Evolutionary conservation across 257 asterid species (phyloP).

Genomic region (Dorcoceras hygrometricum): DNA sequence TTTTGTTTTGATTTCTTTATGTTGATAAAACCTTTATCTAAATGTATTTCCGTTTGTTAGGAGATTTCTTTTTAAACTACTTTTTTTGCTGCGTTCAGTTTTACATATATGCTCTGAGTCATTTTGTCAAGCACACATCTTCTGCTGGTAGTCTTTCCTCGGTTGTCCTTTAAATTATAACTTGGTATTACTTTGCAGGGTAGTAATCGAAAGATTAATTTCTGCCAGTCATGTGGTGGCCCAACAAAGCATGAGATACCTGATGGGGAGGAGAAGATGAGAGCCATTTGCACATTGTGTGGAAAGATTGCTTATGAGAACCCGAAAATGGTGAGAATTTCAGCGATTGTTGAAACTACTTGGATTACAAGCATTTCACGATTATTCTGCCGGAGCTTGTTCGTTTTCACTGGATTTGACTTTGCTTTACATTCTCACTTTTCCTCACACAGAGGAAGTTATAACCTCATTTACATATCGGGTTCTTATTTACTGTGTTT

Average conservation of each 20-base stretch:
- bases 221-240: conserved; percentile 93
- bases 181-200: conserved; percentile 43
- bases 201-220: conserved; percentile 56
- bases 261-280: conserved; percentile 77
- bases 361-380: conserved; percentile 8
- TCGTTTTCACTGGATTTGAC: neutral
- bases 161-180: conserved; percentile 13
- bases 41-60: no score
- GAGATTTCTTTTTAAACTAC: neutral
- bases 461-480: neutral
- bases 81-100: neutral
- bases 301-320: conserved; percentile 79
- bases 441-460: neutral
- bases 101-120: neutral
- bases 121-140: neutral
- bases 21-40: no score
- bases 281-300: conserved; percentile 84
- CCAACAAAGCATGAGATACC: conserved; percentile 85
- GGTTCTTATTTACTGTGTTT: no score
- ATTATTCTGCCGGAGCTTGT: neutral
- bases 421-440: neutral
- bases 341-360: conserved; percentile 2
- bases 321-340: conserved; percentile 80
- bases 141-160: neutral
- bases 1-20: neutral